Percentiles rank a stretch among this genome's conserved stretches.
Evolutionary conservation across 1,284 basidiomycete genomes (phyloP).

Genomic region (Ustilago shanxiensis): DNA sequence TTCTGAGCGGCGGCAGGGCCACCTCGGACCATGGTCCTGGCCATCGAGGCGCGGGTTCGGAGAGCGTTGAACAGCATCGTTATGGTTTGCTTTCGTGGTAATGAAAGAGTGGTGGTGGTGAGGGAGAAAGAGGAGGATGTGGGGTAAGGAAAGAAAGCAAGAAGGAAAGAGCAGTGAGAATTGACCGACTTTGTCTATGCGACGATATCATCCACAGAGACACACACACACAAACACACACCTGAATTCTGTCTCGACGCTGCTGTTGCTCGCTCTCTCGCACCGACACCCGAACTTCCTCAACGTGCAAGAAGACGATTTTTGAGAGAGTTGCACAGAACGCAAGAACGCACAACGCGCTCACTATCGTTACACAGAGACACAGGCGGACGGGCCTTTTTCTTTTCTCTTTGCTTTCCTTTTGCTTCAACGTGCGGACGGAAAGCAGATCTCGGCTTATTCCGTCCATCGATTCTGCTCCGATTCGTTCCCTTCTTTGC

Average conservation of each 20-base stretch:
- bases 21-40: constrained; percentile 53
- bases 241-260: background rate
- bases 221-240: constrained; percentile 1
- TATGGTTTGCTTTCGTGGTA: background rate
- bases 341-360: background rate
- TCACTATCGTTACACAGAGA: background rate
- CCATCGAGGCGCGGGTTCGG: constrained; percentile 57
- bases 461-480: constrained; percentile 21
- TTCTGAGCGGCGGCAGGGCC: constrained; percentile 74
- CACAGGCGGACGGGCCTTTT: constrained; percentile 15
- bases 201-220: constrained; percentile 11
- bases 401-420: constrained; percentile 6
- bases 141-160: background rate
- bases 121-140: background rate
- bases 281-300: constrained; percentile 13
- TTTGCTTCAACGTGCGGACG: constrained; percentile 4
- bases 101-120: constrained; percentile 4
- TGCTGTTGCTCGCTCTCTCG: background rate
- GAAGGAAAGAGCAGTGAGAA: constrained; percentile 9
- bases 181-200: background rate
- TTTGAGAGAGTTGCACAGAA: background rate
- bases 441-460: constrained; percentile 31
- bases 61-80: constrained; percentile 57
- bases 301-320: too few relatives aligned
- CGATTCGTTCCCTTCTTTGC: constrained; percentile 17